A percentile compares a stretch with the other conserved stretches of the same genome.
These are phyloP conservation scores for Durio zibethinus DNA, from an alignment of 345 rosid species.

Conservation along the genomic window DNA sequence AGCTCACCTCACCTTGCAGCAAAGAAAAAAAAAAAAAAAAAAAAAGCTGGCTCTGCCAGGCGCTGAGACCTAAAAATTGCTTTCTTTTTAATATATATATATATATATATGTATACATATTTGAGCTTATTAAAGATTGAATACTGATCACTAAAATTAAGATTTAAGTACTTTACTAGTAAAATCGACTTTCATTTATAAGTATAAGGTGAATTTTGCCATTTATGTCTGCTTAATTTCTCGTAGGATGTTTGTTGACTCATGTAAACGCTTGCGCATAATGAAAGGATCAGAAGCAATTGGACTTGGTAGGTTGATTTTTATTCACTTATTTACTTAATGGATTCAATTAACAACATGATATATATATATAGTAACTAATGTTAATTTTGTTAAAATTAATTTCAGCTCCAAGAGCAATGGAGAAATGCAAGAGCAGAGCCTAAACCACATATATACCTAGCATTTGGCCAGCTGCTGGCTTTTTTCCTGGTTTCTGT, in stretches of 20 bases:
- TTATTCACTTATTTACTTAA: neutral
- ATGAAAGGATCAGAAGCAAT: conserved; percentile 97
- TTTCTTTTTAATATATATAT: neutral
- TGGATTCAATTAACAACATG: neutral
- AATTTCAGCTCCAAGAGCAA: conserved; percentile 53
- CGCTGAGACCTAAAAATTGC: neutral
- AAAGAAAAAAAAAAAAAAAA: too few relatives aligned
- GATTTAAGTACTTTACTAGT: too few relatives aligned
- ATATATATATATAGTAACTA: too few relatives aligned
- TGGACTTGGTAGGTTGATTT: conserved; percentile 60
- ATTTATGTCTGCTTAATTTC: neutral
- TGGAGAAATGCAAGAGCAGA: conserved; percentile 65
- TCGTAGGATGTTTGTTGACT: conserved; percentile 83
- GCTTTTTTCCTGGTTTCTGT: neutral
- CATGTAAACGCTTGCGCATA: conserved; percentile 97
- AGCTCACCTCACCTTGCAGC: neutral
- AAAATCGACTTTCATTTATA: too few relatives aligned
- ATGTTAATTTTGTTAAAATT: neutral
- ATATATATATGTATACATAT: too few relatives aligned
- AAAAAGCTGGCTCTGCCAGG: neutral
- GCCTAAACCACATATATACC: conserved; percentile 21
- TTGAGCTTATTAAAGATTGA: too few relatives aligned
- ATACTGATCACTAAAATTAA: too few relatives aligned
- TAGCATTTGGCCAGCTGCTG: neutral
- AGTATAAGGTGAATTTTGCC: neutral